Percentiles rank a stretch among this genome's conserved stretches.
These are phyloP conservation scores for Phytophthora boehmeriae DNA, from an alignment of 352 stramenopile species.

Conservation along the genomic window DNA sequence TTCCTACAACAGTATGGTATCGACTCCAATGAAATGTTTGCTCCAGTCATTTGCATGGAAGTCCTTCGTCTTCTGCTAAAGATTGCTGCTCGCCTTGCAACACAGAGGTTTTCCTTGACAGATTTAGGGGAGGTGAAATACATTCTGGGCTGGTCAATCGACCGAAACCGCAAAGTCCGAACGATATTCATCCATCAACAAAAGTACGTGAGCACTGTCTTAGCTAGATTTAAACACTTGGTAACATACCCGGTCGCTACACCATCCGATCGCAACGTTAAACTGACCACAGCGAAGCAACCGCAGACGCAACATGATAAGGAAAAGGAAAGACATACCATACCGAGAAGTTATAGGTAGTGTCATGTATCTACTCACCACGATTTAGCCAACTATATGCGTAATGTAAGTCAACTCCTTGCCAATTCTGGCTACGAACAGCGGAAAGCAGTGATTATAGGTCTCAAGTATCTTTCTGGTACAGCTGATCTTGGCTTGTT, in stretches of 20 bases:
- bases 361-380: constrained; percentile 25
- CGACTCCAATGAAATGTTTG: no score
- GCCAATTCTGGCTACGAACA: constrained; percentile 24
- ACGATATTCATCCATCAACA: constrained; percentile 15
- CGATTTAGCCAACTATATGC: constrained; percentile 21
- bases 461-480: constrained; percentile 18
- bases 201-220: constrained; percentile 33
- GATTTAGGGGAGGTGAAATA: no score
- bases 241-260: constrained; percentile 14
- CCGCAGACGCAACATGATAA: constrained; percentile 11
- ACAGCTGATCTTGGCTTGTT: constrained; percentile 16
- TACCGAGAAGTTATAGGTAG: constrained; percentile 25
- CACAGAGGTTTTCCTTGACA: constrained; percentile 19
- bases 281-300: constrained; percentile 9
- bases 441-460: constrained; percentile 20
- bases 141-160: no score
- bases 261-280: constrained; percentile 12
- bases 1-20: no score
- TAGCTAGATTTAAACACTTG: constrained; percentile 27
- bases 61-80: constrained; percentile 9
- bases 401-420: constrained; percentile 26
- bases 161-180: constrained; percentile 2
- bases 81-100: constrained; percentile 1
- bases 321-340: constrained; percentile 18
- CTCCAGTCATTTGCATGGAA: no score